Conservation (phyloP, 768 basidiomycete genomes). For the Cystofilobasidium capitatum region DNA sequence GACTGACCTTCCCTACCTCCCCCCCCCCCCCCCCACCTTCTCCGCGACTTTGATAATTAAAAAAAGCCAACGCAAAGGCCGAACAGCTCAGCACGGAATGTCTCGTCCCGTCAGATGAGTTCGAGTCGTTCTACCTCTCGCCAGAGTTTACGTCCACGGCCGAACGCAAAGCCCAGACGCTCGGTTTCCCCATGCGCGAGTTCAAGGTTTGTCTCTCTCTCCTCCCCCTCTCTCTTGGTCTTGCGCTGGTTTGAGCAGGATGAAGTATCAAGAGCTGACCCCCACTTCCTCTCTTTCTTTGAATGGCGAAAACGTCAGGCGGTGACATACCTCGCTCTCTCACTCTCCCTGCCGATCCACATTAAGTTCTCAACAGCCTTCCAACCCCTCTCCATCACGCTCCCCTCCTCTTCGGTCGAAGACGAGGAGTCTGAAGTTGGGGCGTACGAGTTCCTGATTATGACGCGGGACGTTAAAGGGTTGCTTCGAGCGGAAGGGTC, state of each 20-base stretch:
- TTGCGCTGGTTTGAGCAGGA: no score
- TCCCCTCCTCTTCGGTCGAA: background rate
- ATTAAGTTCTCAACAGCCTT: background rate
- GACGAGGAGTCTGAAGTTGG: background rate
- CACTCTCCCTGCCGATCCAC: background rate
- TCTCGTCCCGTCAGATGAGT: background rate
- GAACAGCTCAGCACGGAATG: background rate
- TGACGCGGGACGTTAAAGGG: background rate
- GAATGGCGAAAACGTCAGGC: no score
- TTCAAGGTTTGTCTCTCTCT: background rate
- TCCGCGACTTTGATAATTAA: no score
- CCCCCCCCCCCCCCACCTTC: background rate
- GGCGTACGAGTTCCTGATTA: slow-evolving; percentile 2
- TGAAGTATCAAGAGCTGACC: no score
- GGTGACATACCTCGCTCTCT: background rate
- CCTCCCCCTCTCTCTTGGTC: background rate
- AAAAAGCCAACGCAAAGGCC: background rate
- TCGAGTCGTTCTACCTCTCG: background rate
- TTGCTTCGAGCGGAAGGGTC: background rate
- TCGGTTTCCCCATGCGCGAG: slow-evolving; percentile 2
- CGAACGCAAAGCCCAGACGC: background rate
- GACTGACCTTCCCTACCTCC: background rate
- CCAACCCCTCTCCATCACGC: background rate
- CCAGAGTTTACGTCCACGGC: background rate
- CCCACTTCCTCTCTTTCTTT: background rate